Conservation (phyloP, 2,329 filamentous ascomycete genomes). For the Trichophyton rubrum region DNA sequence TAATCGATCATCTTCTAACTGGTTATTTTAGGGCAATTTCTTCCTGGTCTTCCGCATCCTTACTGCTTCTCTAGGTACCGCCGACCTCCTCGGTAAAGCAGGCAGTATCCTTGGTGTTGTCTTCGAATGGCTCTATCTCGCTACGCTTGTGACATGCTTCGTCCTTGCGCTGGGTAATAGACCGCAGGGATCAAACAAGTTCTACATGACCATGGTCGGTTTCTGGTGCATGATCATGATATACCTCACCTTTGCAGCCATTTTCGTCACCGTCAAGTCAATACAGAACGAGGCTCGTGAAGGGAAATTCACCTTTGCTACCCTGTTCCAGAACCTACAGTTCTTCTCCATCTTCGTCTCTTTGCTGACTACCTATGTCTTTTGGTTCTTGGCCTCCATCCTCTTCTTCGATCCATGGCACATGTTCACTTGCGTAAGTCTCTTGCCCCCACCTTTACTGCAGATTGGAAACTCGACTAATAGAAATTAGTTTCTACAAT, state of each 20-base stretch:
- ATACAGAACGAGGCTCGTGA: constrained; percentile 57
- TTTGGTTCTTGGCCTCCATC: constrained; percentile 83
- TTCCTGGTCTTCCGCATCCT: constrained; percentile 98
- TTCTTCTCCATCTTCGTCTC: constrained; percentile 94
- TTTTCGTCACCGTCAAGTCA: constrained; percentile 84
- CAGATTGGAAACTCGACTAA: not conserved
- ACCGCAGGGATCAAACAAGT: constrained; percentile 81
- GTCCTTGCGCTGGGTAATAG: constrained; percentile 89
- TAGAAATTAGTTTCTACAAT: constrained; percentile 63
- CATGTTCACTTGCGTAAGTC: constrained; percentile 67
- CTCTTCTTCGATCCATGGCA: constrained; percentile 98
- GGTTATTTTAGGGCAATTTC: constrained; percentile 59
- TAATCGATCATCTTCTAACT: constrained; percentile 7
- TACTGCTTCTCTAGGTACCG: constrained; percentile 66
- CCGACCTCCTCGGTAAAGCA: constrained; percentile 57
- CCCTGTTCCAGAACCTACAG: constrained; percentile 72
- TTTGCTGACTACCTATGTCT: constrained; percentile 77
- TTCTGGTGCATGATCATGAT: constrained; percentile 97
- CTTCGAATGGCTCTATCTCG: constrained; percentile 93
- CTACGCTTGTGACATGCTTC: constrained; percentile 85
- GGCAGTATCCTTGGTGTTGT: constrained; percentile 75
- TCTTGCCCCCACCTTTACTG: constrained; percentile 6
- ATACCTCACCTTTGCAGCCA: constrained; percentile 85
- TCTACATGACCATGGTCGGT: constrained; percentile 95
- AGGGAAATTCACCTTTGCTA: constrained; percentile 53